Evolutionary conservation across 179 eudicot species (phyloP), one percentile per base, ranked within the genome.

Genomic region (Silene noctiflora): DNA sequence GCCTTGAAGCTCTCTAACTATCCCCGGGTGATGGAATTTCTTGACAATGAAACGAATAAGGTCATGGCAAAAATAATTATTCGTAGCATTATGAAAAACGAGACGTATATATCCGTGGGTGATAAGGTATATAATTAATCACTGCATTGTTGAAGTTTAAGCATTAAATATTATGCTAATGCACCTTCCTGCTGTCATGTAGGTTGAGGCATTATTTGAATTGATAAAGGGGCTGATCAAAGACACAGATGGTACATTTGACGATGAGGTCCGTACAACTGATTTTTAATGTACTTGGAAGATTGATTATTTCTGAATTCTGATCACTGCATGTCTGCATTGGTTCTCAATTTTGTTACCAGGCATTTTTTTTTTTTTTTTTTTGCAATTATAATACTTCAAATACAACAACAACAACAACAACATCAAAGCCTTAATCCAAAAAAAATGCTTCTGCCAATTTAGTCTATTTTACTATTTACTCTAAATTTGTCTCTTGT

Each of bases 1-100:
- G 96, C 97, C 22, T 82, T 95, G 79, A 95, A 94, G 84, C 95
- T 95, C 74, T 85, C 97, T 42, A 93, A 95, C 78, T 95, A 95
- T 87, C 91, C 99, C 24, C 87, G 87, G 74, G 90, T 91, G 76
- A 88, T 95, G 96, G 97, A 93, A 76, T 91, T 85, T 85, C 99
- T 95, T 72, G 96, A 91, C 79, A 73, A 83, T 82, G 91, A 81
- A 71, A 95, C 97, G 67, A 93, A 91, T 67, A 95, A 93, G 85
- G 81, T 93, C 64, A 93, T 95, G 99, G 96, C 97, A 42, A 86
- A 90, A 79, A 90, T 95, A 76, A 95, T 95, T 67, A 88, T 95
- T 71, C 88, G 81, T 61, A 95, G 88, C 81, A 88, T 95, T 61
- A 88, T 95, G 97, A 93, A 90, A 75, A 91, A 86, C 75, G 85